Percentiles rank a stretch among this genome's conserved stretches.
Conservation (phyloP, 2,329 filamentous ascomycete genomes). For the Claviceps fusiformis region DNA sequence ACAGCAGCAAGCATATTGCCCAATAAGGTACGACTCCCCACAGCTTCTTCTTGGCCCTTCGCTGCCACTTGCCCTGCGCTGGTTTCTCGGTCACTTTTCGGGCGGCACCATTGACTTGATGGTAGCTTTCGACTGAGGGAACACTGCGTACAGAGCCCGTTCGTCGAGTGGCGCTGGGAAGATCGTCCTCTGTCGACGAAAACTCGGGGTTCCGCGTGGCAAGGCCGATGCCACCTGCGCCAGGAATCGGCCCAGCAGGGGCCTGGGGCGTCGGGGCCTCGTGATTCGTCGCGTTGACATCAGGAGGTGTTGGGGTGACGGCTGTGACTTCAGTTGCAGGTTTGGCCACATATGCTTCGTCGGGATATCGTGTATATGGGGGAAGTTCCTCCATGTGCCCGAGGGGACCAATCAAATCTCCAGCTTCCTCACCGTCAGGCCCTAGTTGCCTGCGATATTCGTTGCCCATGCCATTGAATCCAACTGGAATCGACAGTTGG, state of each 20-base stretch:
- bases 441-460: slow-evolving; percentile 61
- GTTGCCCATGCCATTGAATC: slow-evolving; percentile 55
- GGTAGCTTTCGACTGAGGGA: slow-evolving; percentile 25
- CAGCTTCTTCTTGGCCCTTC: slow-evolving; percentile 37
- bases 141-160: slow-evolving; percentile 40
- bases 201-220: slow-evolving; percentile 51
- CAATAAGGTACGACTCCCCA: slow-evolving; percentile 49
- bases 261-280: not conserved
- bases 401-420: slow-evolving; percentile 73
- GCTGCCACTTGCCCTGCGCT: slow-evolving; percentile 35
- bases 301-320: not conserved
- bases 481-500: slow-evolving; percentile 45
- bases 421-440: slow-evolving; percentile 73
- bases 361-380: slow-evolving; percentile 81
- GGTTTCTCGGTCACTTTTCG: slow-evolving; percentile 33
- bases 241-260: slow-evolving; percentile 25
- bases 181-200: slow-evolving; percentile 39
- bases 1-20: slow-evolving; percentile 38
- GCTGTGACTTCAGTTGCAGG: slow-evolving; percentile 13
- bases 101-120: slow-evolving; percentile 40
- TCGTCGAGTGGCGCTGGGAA: slow-evolving; percentile 28
- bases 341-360: slow-evolving; percentile 45
- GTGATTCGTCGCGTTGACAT: not conserved
- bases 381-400: slow-evolving; percentile 85
- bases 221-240: slow-evolving; percentile 48